Conservation (phyloP, 2,329 filamentous ascomycete species). For the Botryotinia convoluta region DNA sequence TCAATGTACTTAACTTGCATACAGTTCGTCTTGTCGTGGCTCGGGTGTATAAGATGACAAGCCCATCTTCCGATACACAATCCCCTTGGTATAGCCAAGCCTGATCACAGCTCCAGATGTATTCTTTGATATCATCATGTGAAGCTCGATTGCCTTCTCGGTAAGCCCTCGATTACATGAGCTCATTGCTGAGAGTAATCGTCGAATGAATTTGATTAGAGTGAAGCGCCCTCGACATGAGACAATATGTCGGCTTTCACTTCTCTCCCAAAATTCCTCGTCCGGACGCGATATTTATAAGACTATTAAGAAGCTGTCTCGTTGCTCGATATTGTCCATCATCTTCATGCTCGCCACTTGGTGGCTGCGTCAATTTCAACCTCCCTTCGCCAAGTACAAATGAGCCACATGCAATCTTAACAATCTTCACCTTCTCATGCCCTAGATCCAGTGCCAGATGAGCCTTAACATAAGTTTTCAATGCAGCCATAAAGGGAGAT, state of each 20-base stretch:
- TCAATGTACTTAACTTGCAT: too few species aligned
- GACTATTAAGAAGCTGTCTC: conserved; percentile 26
- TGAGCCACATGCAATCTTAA: conserved; percentile 43
- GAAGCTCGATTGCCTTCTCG: neutral
- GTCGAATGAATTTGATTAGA: neutral
- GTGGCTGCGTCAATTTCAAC: conserved; percentile 41
- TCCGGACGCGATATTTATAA: conserved; percentile 27
- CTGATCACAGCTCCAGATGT: neutral
- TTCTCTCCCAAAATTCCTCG: conserved; percentile 20
- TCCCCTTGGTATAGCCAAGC: neutral
- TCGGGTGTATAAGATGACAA: neutral
- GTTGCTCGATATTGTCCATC: conserved; percentile 29
- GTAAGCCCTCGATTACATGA: too few species aligned
- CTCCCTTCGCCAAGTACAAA: conserved; percentile 44
- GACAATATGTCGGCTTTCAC: neutral
- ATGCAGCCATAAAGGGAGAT: conserved; percentile 42
- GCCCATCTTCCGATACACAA: neutral
- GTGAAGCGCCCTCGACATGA: neutral
- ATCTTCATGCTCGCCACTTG: conserved; percentile 21
- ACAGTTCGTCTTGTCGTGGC: neutral
- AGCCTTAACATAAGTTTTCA: conserved; percentile 40
- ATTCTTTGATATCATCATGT: neutral
- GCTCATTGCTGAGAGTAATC: neutral
- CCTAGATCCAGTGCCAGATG: conserved; percentile 44
- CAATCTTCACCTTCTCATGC: conserved; percentile 42